phyloP scores from a whole-genome alignment of 768 basidiomycete species.

The Amanita brunnescens region DNA sequence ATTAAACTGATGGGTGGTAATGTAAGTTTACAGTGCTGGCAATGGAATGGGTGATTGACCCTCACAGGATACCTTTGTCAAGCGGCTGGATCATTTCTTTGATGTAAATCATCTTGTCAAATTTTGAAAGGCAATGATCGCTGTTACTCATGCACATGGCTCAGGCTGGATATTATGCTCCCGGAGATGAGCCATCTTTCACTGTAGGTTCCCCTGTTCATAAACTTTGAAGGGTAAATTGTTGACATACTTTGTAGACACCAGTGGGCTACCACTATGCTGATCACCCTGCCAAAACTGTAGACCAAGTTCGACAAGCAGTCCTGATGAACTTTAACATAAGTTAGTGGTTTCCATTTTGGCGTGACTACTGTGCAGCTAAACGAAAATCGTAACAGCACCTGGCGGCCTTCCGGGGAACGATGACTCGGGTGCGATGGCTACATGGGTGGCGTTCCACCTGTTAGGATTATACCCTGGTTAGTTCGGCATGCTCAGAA shows the following conservation, averaged over 20 bases:
- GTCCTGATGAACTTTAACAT: constrained; percentile 62
- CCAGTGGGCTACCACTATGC: constrained; percentile 67
- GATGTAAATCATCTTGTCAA: constrained; percentile 27
- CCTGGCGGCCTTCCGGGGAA: constrained; percentile 62
- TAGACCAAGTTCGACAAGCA: constrained; percentile 53
- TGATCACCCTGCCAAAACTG: constrained; percentile 50
- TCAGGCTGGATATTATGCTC: constrained; percentile 50
- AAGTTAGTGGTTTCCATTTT: constrained; percentile 30
- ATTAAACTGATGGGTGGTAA: constrained; percentile 63
- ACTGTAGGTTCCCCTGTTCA: constrained; percentile 29
- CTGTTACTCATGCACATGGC: constrained; percentile 1
- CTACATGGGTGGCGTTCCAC: constrained; percentile 53
- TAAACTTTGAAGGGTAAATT: not conserved
- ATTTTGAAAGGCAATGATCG: too few relatives aligned
- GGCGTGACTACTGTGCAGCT: not conserved
- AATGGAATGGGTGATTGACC: not conserved
- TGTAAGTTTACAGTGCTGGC: constrained; percentile 25
- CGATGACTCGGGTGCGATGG: constrained; percentile 69
- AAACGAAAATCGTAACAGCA: constrained; percentile 27
- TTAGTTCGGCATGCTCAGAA: constrained; percentile 19
- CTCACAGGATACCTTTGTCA: constrained; percentile 46
- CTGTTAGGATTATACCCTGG: constrained; percentile 60
- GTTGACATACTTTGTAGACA: constrained; percentile 33
- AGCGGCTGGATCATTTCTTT: constrained; percentile 62
- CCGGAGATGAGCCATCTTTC: constrained; percentile 67